These are phyloP conservation scores for Quercus variabilis DNA, from an alignment of 306 rosid species.

Conservation along the genomic window DNA sequence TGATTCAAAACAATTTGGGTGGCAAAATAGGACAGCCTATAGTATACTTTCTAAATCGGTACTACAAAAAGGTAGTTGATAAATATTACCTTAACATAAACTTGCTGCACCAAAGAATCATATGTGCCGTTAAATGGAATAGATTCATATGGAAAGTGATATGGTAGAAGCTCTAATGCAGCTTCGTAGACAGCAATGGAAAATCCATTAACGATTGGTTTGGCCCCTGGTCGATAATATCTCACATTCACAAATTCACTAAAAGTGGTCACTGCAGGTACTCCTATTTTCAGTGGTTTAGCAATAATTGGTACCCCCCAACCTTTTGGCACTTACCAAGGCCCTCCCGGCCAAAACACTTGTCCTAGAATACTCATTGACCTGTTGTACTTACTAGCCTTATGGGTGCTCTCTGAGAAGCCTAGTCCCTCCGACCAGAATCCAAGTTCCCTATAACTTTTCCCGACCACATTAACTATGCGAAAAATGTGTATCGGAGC, in stretches of 20 bases:
- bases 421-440: neutral
- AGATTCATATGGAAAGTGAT: neutral
- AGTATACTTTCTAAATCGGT: neutral
- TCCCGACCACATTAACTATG: neutral
- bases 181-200: slow-evolving; percentile 2
- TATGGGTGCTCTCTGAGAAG: neutral
- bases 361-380: neutral
- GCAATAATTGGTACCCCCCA: slow-evolving; percentile 1
- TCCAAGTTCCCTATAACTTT: neutral
- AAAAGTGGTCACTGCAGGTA: neutral
- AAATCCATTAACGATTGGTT: neutral
- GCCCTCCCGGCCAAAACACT: neutral
- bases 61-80: neutral
- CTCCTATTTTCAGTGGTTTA: neutral
- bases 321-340: neutral
- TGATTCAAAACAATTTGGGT: neutral
- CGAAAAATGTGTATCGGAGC: neutral
- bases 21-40: neutral
- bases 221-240: neutral
- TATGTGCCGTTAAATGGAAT: neutral
- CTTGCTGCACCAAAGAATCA: slow-evolving; percentile 9
- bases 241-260: slow-evolving; percentile 1
- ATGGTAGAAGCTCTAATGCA: slow-evolving; percentile 1
- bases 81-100: neutral
- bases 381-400: neutral